A percentile compares a stretch with the other conserved stretches of the same genome.
phyloP scores from a whole-genome alignment of 2,329 filamentous ascomycete genomes.

The Hypoxylon sp. region DNA sequence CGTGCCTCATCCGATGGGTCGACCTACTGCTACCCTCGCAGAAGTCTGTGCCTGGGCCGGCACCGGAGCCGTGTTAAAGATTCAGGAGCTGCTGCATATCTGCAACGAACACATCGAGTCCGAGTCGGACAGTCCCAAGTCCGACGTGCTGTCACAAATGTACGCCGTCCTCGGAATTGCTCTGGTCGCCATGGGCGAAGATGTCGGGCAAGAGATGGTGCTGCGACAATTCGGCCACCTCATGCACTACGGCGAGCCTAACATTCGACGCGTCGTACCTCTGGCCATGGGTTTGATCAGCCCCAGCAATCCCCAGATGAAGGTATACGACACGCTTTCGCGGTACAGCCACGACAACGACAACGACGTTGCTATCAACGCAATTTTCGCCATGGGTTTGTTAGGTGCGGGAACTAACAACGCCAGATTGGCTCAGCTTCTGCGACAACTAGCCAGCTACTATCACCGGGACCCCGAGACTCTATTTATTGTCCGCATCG shows the following conservation, averaged over 20 bases:
- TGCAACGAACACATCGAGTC: constrained; percentile 94
- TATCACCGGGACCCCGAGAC: constrained; percentile 97
- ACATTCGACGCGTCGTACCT: constrained; percentile 95
- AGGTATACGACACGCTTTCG: constrained; percentile 97
- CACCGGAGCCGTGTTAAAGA: constrained; percentile 94
- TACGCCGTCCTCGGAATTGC: constrained; percentile 96
- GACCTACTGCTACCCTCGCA: constrained; percentile 91
- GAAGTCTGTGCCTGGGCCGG: constrained; percentile 99
- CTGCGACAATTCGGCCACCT: constrained; percentile 95
- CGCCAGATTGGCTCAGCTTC: constrained; percentile 90
- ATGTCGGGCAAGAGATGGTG: constrained; percentile 98
- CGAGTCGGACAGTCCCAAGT: constrained; percentile 92
- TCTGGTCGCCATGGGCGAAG: constrained; percentile 96
- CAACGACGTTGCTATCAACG: constrained; percentile 96
- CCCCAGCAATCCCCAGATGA: constrained; percentile 99
- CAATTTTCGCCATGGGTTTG: constrained; percentile 99
- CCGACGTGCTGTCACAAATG: constrained; percentile 91
- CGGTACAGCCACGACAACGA: constrained; percentile 99
- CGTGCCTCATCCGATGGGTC: constrained; percentile 95
- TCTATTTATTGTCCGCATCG: constrained; percentile 98
- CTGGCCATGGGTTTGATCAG: constrained; percentile 96
- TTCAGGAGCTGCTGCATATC: constrained; percentile 95
- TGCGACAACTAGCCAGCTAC: constrained; percentile 95
- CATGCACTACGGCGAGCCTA: constrained; percentile 98
- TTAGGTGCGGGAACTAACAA: constrained; percentile 98